Evolutionary conservation across 306 rosid species (phyloP), one percentile per base, ranked within the genome.

Genomic region (Lablab purpureus): DNA sequence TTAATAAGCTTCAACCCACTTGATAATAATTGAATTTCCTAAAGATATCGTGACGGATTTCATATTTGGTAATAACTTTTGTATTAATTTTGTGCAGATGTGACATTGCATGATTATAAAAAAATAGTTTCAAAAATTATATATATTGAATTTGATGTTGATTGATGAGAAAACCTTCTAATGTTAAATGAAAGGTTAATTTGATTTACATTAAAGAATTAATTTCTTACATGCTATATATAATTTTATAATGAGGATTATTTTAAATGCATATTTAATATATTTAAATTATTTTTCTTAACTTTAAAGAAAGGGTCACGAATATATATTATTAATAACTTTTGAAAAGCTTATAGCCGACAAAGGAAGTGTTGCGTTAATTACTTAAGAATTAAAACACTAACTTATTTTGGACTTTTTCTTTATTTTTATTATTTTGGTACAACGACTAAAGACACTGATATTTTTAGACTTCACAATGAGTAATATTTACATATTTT

Each of bases 321-420:
- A 62, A 36, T 37, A 3, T 45, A 67, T 27, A 43, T 22, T 43
- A 21, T 43, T 22, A 67, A 27, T 22, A 67, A 6, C 54, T 67
- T 67, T 43, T 22, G 37, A 67, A 67, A 67, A 67, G 21, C 73
- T 21, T 41, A 22, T 41, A 67, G 5, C 7, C 13, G 56, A 68
- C n/a, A 43, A n/a, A 22, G 22, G 73, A 23, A 7, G 9, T 45
- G 54, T 23, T 62, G 40, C 23, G 13, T 45, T 45, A 22, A 25
- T 7, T 45, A 68, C 23, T 67, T 5, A 23, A 67, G 34, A 21
- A 67, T 21, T 67, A 6, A 67, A 43, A 41, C 13, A 22, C 25
- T n/a, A 37, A 21, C 15, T 66, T 60, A 6, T 66, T 18, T 66
- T 58, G 4, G 65, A 58, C 9, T 58, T 58, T 23, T 56, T 4